Evolutionary conservation across 139 green algal species (phyloP), one percentile per base, ranked within the genome.

Genomic region (Eudorina sp.): DNA sequence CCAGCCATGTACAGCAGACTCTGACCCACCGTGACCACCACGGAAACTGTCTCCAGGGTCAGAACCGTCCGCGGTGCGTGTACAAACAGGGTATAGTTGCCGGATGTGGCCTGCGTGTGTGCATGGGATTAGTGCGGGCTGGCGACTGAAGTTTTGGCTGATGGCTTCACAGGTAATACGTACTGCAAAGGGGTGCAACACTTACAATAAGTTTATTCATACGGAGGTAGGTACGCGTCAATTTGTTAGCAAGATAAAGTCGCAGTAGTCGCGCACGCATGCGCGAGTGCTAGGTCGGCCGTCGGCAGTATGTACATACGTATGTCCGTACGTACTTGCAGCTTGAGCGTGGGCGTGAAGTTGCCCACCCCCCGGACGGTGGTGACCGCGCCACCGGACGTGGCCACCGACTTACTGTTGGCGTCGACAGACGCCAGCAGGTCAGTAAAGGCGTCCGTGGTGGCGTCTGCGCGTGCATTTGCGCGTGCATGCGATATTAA

Each of bases 391-490:
- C 29, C 34, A 13, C 72, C 72, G 1, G 41, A 16, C 72, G 58
- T 18, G 1, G 72, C 48, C 69, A 77, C 14, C 19, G 43, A 1
- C 29, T 8, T 60, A 41, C 58, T 80, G 41, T 13, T 27, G 21
- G 3, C 14, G 6, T 58, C 14, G 19, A 23, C 2, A 2, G 31
- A 25, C 40, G n/a, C 38, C 36, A 53, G 36, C 13, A 76, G 13
- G 36, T 5, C 27, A 11, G 74, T 82, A 7, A 27, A 29, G 3
- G 74, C 45, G 45, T 82, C 74, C 3, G 27, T 25, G 46, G 46
- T 82, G 45, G 45, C 74, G 74, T 64, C 74, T 82, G 74, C 34
- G n/a, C n/a, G n/a, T n/a, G n/a, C n/a, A n/a, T n/a, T n/a, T n/a
- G n/a, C n/a, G n/a, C n/a, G n/a, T n/a, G n/a, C n/a, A n/a, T n/a